Evolutionary conservation across 192 early-diverging fungal species (phyloP).

Genomic region (Umbelopsis isabellina): DNA sequence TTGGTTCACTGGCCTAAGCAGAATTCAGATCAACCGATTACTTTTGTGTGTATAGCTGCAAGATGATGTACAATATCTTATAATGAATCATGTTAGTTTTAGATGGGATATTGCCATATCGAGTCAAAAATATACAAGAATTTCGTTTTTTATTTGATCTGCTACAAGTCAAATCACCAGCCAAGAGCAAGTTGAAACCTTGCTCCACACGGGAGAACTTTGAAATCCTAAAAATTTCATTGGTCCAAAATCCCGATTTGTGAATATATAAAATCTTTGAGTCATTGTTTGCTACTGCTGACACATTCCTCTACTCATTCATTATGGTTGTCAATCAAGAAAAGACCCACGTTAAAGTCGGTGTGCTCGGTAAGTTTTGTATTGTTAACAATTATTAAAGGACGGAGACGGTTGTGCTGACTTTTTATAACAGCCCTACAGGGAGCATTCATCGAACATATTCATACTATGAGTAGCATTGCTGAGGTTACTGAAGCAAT

Average conservation of each 20-base stretch:
- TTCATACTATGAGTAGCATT: constrained; percentile 78
- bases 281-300: constrained; percentile 11
- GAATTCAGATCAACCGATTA: no score
- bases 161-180: background rate
- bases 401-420: background rate
- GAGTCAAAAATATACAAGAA: no score
- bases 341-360: constrained; percentile 19
- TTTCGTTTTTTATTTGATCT: background rate
- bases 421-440: constrained; percentile 70
- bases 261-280: background rate
- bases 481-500: constrained; percentile 56
- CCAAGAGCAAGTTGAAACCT: background rate
- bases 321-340: constrained; percentile 23
- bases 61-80: no score
- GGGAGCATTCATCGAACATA: constrained; percentile 94
- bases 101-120: no score
- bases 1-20: no score
- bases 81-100: no score
- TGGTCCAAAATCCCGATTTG: constrained; percentile 7
- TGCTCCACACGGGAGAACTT: background rate
- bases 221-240: background rate
- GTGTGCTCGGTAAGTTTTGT: constrained; percentile 26
- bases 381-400: background rate
- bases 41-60: no score
- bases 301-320: background rate